phyloP scores from a whole-genome alignment of 139 green algal genomes.

The Eudorina sp. region DNA sequence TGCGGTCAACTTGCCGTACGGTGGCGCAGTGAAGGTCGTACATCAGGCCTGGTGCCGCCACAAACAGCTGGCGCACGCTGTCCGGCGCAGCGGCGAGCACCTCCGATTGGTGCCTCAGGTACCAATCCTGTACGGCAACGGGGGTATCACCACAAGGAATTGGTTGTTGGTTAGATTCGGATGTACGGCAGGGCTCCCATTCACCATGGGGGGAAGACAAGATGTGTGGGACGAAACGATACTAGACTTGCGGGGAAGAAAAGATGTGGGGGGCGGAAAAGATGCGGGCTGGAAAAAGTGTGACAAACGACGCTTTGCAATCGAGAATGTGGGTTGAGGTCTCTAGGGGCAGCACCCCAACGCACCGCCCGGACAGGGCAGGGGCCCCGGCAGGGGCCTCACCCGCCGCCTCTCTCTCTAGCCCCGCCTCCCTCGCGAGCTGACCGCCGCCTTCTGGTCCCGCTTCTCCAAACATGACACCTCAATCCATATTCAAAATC shows the following conservation, averaged over 20 bases:
- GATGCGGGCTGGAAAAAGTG: neutral
- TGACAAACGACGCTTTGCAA: neutral
- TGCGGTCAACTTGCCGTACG: neutral
- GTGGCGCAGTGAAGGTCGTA: slow-evolving; percentile 37
- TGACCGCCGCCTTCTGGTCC: too few relatives aligned
- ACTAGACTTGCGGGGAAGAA: neutral
- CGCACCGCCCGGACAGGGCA: too few relatives aligned
- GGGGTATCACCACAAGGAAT: neutral
- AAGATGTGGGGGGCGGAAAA: too few relatives aligned
- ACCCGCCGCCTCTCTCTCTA: too few relatives aligned
- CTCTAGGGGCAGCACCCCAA: too few relatives aligned
- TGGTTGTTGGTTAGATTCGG: neutral
- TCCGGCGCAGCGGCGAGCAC: slow-evolving; percentile 13
- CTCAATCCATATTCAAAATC: too few relatives aligned
- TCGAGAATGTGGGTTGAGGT: too few relatives aligned
- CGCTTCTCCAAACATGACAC: too few relatives aligned
- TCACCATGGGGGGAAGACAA: too few relatives aligned
- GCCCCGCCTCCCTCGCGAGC: too few relatives aligned
- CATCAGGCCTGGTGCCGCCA: neutral
- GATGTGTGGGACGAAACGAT: neutral
- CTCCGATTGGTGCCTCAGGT: neutral
- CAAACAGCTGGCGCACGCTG: neutral
- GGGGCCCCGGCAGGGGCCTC: too few relatives aligned
- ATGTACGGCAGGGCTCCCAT: neutral
- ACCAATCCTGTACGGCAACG: slow-evolving; percentile 35